phyloP scores from a whole-genome alignment of 352 stramenopile genomes.

The Pythium utonaiense region DNA sequence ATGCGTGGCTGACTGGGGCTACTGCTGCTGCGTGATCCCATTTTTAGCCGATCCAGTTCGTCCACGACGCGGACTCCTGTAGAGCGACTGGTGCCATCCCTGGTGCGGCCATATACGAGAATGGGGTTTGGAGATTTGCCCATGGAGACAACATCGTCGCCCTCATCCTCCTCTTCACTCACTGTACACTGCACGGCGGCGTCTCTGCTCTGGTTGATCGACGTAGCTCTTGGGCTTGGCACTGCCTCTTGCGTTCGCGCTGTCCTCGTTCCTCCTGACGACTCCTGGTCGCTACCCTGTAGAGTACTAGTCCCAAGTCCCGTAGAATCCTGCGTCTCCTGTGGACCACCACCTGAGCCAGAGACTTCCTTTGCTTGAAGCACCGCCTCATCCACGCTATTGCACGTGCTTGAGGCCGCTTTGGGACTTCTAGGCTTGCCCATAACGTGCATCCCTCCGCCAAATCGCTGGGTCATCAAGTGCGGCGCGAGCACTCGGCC shows the following conservation, averaged over 20 bases:
- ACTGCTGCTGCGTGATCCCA: too few species aligned
- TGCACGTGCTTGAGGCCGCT: neutral
- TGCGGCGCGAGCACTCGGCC: slow-evolving; percentile 12
- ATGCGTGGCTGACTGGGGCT: too few species aligned
- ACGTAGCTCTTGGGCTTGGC: neutral
- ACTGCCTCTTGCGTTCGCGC: too few species aligned
- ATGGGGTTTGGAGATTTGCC: slow-evolving; percentile 13
- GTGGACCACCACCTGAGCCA: neutral
- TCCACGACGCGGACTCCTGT: neutral
- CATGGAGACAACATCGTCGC: neutral
- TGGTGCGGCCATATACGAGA: slow-evolving; percentile 2
- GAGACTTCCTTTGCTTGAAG: neutral
- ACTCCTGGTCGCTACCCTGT: too few species aligned
- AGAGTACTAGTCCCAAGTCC: too few species aligned
- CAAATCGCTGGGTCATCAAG: slow-evolving; percentile 1
- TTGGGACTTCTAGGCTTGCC: neutral
- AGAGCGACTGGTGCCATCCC: neutral
- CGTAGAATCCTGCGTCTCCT: too few species aligned
- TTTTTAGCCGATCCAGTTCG: slow-evolving; percentile 10
- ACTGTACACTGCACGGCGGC: slow-evolving; percentile 7
- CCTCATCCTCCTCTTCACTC: neutral
- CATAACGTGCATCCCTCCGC: neutral
- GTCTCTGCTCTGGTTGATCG: neutral
- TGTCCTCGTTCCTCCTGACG: too few species aligned
- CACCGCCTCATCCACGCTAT: neutral